Percentiles rank a stretch among this genome's conserved stretches.
phyloP scores from a whole-genome alignment of 495 filamentous ascomycete species.

The Daldinia loculata region DNA sequence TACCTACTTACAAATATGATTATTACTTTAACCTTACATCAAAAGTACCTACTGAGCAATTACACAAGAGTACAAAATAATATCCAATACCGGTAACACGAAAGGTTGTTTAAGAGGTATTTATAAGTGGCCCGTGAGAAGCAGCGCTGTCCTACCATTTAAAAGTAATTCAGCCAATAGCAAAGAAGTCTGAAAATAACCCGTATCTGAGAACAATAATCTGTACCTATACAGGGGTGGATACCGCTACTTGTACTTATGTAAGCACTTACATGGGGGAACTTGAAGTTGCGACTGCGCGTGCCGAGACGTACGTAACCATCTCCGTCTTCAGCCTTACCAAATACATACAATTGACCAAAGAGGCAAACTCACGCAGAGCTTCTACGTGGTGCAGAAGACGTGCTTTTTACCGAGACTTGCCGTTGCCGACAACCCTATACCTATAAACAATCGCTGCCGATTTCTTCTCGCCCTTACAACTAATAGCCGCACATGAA shows the following conservation, averaged over 20 bases:
- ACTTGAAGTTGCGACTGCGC: conserved; percentile 25
- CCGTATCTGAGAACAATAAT: background rate
- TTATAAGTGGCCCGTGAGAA: conserved; percentile 9
- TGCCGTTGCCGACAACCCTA: background rate
- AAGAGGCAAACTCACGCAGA: conserved; percentile 44
- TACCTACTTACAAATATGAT: background rate
- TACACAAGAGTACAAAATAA: background rate
- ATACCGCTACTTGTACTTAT: conserved; percentile 9
- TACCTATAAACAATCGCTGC: background rate
- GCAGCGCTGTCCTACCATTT: background rate
- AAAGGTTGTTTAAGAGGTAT: background rate
- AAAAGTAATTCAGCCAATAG: conserved; percentile 1
- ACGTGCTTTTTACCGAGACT: background rate
- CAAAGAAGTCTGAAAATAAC: conserved; percentile 9
- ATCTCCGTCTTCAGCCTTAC: conserved; percentile 35
- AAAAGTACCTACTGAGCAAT: background rate
- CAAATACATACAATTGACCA: conserved; percentile 11
- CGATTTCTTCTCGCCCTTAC: background rate
- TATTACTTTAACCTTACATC: background rate
- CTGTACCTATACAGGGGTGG: background rate
- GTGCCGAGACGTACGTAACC: conserved; percentile 26
- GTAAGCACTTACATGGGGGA: conserved; percentile 17
- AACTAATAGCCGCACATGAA: background rate
- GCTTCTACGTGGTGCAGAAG: conserved; percentile 49
- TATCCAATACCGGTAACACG: background rate